Conservation (phyloP, 2,329 filamentous ascomycete genomes). For the Eurotiales sp. region DNA sequence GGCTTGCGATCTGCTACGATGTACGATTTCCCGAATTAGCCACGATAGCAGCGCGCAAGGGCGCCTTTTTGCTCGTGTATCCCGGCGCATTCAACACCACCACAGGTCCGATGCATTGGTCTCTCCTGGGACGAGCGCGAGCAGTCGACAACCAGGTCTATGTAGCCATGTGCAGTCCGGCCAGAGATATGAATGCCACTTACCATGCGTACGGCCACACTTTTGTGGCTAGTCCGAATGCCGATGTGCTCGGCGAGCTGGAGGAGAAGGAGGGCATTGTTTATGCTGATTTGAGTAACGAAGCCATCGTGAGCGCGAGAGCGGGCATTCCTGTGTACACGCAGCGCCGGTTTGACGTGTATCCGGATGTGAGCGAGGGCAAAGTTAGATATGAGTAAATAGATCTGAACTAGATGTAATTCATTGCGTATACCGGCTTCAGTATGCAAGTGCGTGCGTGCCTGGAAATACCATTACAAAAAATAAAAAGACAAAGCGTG, state of each 20-base stretch:
- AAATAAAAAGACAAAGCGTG: no score
- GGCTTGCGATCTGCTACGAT: conserved; percentile 94
- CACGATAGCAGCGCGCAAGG: conserved; percentile 78
- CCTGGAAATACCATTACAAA: no score
- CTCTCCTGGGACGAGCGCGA: conserved; percentile 72
- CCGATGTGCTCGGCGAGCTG: conserved; percentile 72
- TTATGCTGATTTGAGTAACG: conserved; percentile 65
- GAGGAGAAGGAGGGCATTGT: conserved; percentile 75
- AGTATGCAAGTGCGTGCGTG: no score
- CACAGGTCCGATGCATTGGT: conserved; percentile 90
- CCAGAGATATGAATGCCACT: conserved; percentile 68
- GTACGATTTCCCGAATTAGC: conserved; percentile 93
- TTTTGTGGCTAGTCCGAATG: conserved; percentile 83
- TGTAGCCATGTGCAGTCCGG: conserved; percentile 87
- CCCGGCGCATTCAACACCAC: conserved; percentile 97
- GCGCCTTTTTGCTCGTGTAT: conserved; percentile 84
- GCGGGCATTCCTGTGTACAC: conserved; percentile 78
- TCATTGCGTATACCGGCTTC: no score
- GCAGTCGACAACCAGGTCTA: conserved; percentile 94
- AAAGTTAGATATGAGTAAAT: conserved; percentile 5
- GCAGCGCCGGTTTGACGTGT: conserved; percentile 92
- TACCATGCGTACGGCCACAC: conserved; percentile 95
- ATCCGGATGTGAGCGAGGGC: conserved; percentile 77
- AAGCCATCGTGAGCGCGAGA: conserved; percentile 68
- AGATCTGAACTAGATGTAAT: background rate